Conservation (phyloP, 1,284 basidiomycete species). For the Cutaneotrichosporon spelunceum region DNA sequence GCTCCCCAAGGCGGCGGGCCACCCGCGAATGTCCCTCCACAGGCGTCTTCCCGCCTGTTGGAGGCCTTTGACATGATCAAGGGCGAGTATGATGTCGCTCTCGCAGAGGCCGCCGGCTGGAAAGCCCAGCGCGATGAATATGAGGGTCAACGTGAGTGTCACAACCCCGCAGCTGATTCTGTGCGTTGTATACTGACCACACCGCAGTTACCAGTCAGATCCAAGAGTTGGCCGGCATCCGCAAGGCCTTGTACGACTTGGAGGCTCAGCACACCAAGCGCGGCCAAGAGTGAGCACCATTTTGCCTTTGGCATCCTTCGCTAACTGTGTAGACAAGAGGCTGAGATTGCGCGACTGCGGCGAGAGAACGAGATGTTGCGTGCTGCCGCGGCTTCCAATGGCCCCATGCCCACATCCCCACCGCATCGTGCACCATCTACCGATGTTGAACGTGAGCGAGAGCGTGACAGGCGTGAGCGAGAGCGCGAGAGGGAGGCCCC, state of each 20-base stretch:
- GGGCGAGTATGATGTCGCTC: conserved; percentile 77
- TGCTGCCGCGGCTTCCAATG: not conserved
- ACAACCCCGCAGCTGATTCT: not conserved
- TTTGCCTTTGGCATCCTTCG: not conserved
- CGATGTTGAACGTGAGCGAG: conserved; percentile 13
- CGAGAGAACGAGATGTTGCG: conserved; percentile 58
- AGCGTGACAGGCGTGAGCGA: conserved; percentile 7
- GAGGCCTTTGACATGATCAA: conserved; percentile 80
- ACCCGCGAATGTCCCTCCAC: conserved; percentile 23
- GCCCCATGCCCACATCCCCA: conserved; percentile 11
- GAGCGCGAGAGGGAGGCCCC: conserved; percentile 20
- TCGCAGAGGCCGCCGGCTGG: conserved; percentile 65
- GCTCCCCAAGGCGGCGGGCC: conserved; percentile 33
- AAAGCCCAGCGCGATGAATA: conserved; percentile 83
- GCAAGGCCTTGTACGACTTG: conserved; percentile 72
- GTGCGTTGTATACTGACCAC: not conserved
- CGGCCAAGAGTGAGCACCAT: conserved; percentile 57
- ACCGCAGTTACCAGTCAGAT: conserved; percentile 64
- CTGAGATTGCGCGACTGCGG: conserved; percentile 66
- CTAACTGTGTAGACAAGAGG: conserved; percentile 27
- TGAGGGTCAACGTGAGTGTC: conserved; percentile 73
- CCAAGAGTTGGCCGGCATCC: conserved; percentile 68
- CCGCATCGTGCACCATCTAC: conserved; percentile 16
- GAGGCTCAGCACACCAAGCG: conserved; percentile 69
- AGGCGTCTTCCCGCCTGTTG: conserved; percentile 56